Evolutionary conservation across 805 yeast species (phyloP).

Genomic region (Sugiyamaella smithiae): DNA sequence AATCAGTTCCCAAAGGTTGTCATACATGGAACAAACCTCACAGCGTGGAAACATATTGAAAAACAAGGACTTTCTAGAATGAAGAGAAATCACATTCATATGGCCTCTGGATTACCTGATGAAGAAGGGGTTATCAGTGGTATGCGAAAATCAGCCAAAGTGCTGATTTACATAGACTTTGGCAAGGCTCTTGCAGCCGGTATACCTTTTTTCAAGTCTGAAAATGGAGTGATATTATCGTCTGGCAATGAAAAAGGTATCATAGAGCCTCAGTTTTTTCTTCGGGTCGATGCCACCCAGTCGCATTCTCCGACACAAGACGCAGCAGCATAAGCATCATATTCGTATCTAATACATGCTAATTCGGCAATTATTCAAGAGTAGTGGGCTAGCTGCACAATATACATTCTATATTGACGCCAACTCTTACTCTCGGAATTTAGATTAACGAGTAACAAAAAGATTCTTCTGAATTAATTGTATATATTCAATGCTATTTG

Average conservation of each 20-base stretch:
- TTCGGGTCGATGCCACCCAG: conserved; percentile 32
- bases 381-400: no score
- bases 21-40: conserved; percentile 75
- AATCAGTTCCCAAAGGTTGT: conserved; percentile 52
- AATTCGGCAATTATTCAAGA: no score
- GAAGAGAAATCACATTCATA: conserved; percentile 83
- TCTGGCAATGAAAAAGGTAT: conserved; percentile 58
- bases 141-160: conserved; percentile 54
- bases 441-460: no score
- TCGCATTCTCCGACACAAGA: not conserved
- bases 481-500: no score
- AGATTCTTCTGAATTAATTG: no score
- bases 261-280: conserved; percentile 46
- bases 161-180: conserved; percentile 62
- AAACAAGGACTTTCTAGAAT: conserved; percentile 61
- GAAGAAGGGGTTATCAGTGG: conserved; percentile 62
- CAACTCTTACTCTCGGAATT: no score
- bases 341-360: no score
- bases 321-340: no score
- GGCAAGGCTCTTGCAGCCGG: conserved; percentile 45
- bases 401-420: no score
- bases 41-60: conserved; percentile 42
- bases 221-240: conserved; percentile 72
- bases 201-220: conserved; percentile 56
- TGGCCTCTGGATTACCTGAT: conserved; percentile 60